These are phyloP conservation scores for Limnanthes douglasii DNA, from an alignment of 345 rosid genomes.

Conservation along the genomic window DNA sequence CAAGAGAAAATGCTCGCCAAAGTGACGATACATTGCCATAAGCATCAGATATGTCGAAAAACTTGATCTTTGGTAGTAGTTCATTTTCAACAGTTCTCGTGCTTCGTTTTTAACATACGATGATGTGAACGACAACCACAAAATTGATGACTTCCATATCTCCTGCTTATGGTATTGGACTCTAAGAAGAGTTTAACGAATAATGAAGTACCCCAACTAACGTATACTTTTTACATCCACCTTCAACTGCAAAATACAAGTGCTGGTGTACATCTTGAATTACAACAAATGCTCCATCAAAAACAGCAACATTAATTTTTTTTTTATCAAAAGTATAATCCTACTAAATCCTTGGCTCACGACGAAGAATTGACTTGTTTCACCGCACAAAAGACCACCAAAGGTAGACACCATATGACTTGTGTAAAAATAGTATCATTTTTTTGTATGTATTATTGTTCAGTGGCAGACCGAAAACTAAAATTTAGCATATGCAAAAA, in stretches of 20 bases:
- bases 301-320: conserved; percentile 38
- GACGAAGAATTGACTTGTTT: conserved; percentile 15
- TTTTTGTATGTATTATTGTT: too few relatives aligned
- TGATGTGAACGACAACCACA: conserved; percentile 83
- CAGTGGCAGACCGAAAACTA: too few relatives aligned
- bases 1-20: conserved; percentile 39
- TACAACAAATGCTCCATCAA: conserved; percentile 78
- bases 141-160: conserved; percentile 53
- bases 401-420: conserved; percentile 45
- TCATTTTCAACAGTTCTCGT: conserved; percentile 61
- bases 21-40: conserved; percentile 41
- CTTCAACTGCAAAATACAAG: conserved; percentile 65
- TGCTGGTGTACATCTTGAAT: conserved; percentile 85
- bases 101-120: conserved; percentile 47
- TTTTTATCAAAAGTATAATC: conserved; percentile 23
- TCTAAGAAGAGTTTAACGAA: conserved; percentile 83
- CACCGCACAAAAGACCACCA: conserved; percentile 22
- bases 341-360: conserved; percentile 18
- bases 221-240: conserved; percentile 31
- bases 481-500: too few relatives aligned
- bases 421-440: too few relatives aligned
- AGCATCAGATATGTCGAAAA: conserved; percentile 47
- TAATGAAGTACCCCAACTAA: conserved; percentile 62
- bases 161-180: conserved; percentile 52
- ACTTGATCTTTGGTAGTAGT: conserved; percentile 44